Base-by-base conservation (phyloP, 129 eudicot genomes). In the Flaveria linearis region DNA sequence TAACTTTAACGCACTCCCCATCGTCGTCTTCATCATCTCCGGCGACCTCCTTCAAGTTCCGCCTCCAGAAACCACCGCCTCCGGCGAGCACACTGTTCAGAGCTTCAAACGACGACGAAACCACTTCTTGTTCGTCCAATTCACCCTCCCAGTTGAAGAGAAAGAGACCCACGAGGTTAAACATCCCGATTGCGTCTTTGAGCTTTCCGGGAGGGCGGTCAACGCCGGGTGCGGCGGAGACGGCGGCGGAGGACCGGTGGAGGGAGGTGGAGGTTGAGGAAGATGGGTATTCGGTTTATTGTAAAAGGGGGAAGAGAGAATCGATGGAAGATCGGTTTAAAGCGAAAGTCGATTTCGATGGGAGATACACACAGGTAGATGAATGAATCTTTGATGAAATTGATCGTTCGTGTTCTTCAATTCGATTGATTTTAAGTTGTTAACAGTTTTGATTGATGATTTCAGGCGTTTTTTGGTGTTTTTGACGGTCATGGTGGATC, bases 401-500 rank as follows among this genome's bases (percentile, higher is more conserved):
- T 36, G 41, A 36, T 36, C 41, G 41, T 36, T 36, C 5, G 6
- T 36, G 41, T 36, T 4, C 41, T 36, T 36, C 41, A 36, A 36
- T 36, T 36, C 41, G 41, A 36, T 36, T 36, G 41, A 36, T 36
- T 36, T 36, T 36, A 36, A 36, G 41, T 36, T 36, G 41, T 36
- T 36, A 5, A 36, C 41, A 36, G 41, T n/a, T 69, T 55, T 16
- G 8, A n/a, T 9, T 72, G 64, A 17, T 36, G 0, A 36, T 25
- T 82, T 25, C 53, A 95, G 99, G 99, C 90, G 30, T 81, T 89
- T 74, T 95, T 91, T 76, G 99, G 99, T 76, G 82, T 95, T 22
- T 95, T 83, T 77, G 99, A 95, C 73, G 99, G 99, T 13, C 99
- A 95, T 79, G 99, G 99, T 71, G 99, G 99, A 17, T 78, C 87